These are phyloP conservation scores for Ceratocystis ficicola DNA, from an alignment of 2,329 filamentous ascomycete species.

Conservation along the genomic window DNA sequence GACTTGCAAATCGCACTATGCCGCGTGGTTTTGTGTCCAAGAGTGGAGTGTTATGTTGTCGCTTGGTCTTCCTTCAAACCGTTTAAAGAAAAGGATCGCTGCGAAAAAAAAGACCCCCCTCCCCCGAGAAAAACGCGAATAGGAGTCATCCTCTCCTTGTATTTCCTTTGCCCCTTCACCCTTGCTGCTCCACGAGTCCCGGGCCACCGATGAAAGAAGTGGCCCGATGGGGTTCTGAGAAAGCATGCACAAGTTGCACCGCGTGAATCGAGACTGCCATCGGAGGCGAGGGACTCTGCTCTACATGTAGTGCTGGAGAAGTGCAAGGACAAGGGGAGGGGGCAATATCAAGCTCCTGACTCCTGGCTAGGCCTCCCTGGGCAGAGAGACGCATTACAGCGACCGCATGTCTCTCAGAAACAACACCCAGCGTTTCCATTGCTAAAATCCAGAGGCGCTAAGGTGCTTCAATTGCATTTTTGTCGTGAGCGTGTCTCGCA, in stretches of 20 bases:
- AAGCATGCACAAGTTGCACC: not conserved
- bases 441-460: not conserved
- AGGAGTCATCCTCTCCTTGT: not conserved
- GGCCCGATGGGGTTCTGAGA: not conserved
- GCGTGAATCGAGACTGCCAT: not conserved
- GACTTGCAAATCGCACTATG: not conserved
- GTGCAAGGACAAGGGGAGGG: not conserved
- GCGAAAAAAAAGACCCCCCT: not conserved
- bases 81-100: not conserved
- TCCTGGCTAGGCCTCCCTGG: not conserved
- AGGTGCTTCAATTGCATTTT: not conserved
- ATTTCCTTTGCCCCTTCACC: not conserved
- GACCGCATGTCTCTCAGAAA: not conserved
- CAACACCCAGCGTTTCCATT: not conserved
- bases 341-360: not conserved
- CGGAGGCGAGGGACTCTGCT: not conserved
- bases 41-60: constrained; percentile 1
- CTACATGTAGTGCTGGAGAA: not conserved
- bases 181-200: not conserved
- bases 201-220: not conserved
- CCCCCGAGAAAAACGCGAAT: too few relatives aligned
- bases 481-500: not conserved
- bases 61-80: not conserved
- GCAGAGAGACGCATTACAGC: too few relatives aligned
- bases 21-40: not conserved